Evolutionary conservation across 2,329 filamentous ascomycete genomes (phyloP), one percentile per base, ranked within the genome.

Genomic region (Aspergillus cejpii): DNA sequence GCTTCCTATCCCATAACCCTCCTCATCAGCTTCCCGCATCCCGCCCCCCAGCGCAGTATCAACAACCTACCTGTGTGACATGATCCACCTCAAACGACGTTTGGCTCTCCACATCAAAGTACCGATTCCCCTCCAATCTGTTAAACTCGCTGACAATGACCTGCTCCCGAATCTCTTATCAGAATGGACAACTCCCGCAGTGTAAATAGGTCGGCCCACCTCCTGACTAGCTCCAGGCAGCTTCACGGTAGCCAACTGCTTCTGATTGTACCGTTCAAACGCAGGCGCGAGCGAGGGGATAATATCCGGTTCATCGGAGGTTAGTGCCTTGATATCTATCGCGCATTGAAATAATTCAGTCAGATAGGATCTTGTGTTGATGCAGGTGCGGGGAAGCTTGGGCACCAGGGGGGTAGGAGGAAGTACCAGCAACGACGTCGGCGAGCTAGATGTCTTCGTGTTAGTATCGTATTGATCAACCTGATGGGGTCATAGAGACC

Each of bases 201-300:
- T 21, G 5, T 24, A 3, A 23, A 12, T n/a, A 31, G 5, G 8
- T 23, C 34, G n/a, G 39, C 72, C 43, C 62, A 94, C 88, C 70
- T 84, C 71, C 66, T 88, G 82, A 67, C 81, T 91, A 63, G 85
- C 81, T 23, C 89, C 89, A 0, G 91, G 91, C 44, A 98, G 79
- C 76, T 94, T 95, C 50, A 87, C 84, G 12, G 89, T 89, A 39
- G 82, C 73, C 67, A 96, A 85, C 69, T 98, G 92, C 68, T 90
- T 85, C 70, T 98, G 91, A 60, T 97, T 96, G 78, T 98, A 97
- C 69, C 85, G 88, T 70, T 90, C 77, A 66, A 95, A 94, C 0
- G 92, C 89, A 0, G 89, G 86, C 5, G 77, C 79, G 42, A 96
- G 83, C 52, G 85, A 81, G 48, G 80, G 72, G 44, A 90, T 72